A percentile compares a stretch with the other conserved stretches of the same genome.
Conservation (phyloP, 2,329 filamentous ascomycete genomes). For the Trichoderma koningiopsis region DNA sequence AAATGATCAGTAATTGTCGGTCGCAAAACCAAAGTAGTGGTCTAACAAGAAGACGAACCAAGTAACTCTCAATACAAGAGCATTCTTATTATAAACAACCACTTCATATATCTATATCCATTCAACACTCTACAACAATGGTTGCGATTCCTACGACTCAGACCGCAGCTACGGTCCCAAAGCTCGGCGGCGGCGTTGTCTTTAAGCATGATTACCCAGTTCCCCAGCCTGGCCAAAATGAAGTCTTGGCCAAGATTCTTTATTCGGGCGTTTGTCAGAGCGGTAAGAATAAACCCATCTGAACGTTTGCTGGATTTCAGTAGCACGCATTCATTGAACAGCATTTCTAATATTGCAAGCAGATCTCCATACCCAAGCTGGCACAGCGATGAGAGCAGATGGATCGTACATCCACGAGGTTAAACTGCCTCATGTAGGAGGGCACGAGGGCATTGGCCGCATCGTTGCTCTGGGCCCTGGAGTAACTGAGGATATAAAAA, state of each 20-base stretch:
- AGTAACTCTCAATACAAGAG: background rate
- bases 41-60: background rate
- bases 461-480: conserved; percentile 27
- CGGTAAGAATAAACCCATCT: conserved; percentile 13
- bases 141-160: conserved; percentile 26
- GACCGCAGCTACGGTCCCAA: conserved; percentile 29
- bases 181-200: conserved; percentile 27
- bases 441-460: conserved; percentile 27
- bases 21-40: background rate
- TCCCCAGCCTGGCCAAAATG: conserved; percentile 28
- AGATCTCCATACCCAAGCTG: conserved; percentile 29
- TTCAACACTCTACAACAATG: background rate
- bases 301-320: background rate
- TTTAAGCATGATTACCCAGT: conserved; percentile 29
- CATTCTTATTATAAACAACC: background rate
- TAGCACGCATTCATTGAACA: background rate
- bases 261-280: conserved; percentile 30
- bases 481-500: conserved; percentile 25
- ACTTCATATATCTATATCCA: background rate
- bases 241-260: conserved; percentile 29
- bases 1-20: background rate
- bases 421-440: conserved; percentile 29
- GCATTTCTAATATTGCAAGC: background rate
- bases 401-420: conserved; percentile 26
- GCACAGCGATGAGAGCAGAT: conserved; percentile 18